Evolutionary conservation across 371 early-diverging fungal genomes (phyloP).

Genomic region (Apophysomyces variabilis): DNA sequence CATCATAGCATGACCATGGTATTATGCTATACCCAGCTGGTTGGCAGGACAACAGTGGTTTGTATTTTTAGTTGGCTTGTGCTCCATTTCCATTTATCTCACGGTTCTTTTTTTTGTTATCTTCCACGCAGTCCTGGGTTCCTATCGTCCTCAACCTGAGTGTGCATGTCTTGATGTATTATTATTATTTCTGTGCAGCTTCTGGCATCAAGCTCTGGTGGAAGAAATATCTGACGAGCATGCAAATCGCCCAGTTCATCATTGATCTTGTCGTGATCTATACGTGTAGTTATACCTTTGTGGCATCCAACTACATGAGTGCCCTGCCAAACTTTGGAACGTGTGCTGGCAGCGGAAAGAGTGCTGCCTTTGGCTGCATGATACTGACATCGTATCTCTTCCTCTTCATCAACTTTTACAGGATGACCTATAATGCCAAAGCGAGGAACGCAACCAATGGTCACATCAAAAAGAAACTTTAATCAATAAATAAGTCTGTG

Average conservation of each 20-base stretch:
- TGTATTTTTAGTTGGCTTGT: conserved; percentile 24
- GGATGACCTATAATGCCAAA: conserved; percentile 71
- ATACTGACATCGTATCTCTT: conserved; percentile 80
- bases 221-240: conserved; percentile 86
- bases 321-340: conserved; percentile 69
- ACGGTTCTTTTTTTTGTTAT: neutral
- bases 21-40: conserved; percentile 59
- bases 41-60: conserved; percentile 79
- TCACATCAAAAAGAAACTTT: conserved; percentile 17
- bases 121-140: conserved; percentile 56
- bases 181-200: conserved; percentile 87
- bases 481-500: conserved; percentile 16
- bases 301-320: conserved; percentile 62
- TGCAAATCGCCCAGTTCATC: conserved; percentile 89
- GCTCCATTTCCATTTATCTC: conserved; percentile 31
- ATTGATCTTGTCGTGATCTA: conserved; percentile 78
- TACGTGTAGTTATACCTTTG: conserved; percentile 74
- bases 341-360: conserved; percentile 75
- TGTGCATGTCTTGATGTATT: conserved; percentile 92
- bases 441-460: conserved; percentile 17
- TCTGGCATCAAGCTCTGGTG: conserved; percentile 85
- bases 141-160: conserved; percentile 78
- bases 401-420: conserved; percentile 86
- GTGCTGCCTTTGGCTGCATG: conserved; percentile 79
- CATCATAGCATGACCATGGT: conserved; percentile 87